phyloP scores from a whole-genome alignment of 352 stramenopile genomes.

The Halophytophthora polymorphica region DNA sequence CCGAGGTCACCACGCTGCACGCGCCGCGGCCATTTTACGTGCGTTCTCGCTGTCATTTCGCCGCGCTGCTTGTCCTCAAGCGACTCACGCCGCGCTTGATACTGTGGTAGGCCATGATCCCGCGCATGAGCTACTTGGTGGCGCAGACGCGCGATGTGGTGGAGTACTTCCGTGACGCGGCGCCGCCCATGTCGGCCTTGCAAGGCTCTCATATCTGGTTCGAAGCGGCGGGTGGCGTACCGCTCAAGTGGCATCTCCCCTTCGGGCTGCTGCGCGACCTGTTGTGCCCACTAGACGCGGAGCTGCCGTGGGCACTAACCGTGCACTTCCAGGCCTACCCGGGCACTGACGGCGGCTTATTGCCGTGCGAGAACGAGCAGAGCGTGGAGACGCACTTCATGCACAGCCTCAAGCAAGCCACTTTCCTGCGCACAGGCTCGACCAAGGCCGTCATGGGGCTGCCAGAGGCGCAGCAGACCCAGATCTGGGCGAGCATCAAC shows the following conservation, averaged over 20 bases:
- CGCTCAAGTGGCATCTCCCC: slow-evolving; percentile 78
- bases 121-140: slow-evolving; percentile 78
- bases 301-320: slow-evolving; percentile 65
- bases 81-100: not conserved
- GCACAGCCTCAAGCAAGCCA: slow-evolving; percentile 81
- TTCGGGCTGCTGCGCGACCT: slow-evolving; percentile 74
- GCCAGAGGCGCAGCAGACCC: slow-evolving; percentile 72
- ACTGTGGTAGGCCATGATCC: slow-evolving; percentile 61
- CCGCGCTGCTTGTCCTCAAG: not conserved
- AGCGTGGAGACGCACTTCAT: slow-evolving; percentile 82
- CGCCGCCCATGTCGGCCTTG: slow-evolving; percentile 55
- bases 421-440: slow-evolving; percentile 66
- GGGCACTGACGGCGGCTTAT: slow-evolving; percentile 40
- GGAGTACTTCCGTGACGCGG: slow-evolving; percentile 76
- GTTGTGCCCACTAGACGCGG: slow-evolving; percentile 15
- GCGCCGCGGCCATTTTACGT: slow-evolving; percentile 80
- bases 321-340: slow-evolving; percentile 84
- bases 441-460: slow-evolving; percentile 82
- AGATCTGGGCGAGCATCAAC: slow-evolving; percentile 76
- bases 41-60: slow-evolving; percentile 9
- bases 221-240: slow-evolving; percentile 38
- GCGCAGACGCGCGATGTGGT: slow-evolving; percentile 69
- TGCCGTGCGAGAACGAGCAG: slow-evolving; percentile 75
- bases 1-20: slow-evolving; percentile 80
- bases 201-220: slow-evolving; percentile 71